A percentile compares a stretch with the other conserved stretches of the same genome.
phyloP scores from a whole-genome alignment of 2,329 filamentous ascomycete species.

The Aspergillus neotritici region DNA sequence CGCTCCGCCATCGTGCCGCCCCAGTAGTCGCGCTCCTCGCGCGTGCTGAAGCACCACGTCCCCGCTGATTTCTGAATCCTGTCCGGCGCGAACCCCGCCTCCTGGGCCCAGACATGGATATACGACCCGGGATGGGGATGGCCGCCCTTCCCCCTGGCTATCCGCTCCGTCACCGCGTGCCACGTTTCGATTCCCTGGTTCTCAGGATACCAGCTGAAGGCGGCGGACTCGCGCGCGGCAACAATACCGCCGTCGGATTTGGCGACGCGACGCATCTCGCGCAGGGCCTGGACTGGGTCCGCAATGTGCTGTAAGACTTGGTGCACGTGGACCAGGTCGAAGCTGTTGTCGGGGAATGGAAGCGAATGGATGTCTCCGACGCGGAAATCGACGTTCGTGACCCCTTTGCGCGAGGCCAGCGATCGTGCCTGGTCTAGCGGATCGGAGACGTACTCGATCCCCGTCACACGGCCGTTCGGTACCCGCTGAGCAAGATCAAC shows the following conservation, averaged over 20 bases:
- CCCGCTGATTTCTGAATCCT: constrained; percentile 26
- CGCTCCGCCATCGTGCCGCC: constrained; percentile 32
- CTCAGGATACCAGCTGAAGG: constrained; percentile 30
- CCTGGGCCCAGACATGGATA: constrained; percentile 33
- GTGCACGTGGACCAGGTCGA: constrained; percentile 57
- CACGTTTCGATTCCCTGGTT: constrained; percentile 23
- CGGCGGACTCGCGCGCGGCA: constrained; percentile 41
- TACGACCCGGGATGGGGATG: constrained; percentile 23
- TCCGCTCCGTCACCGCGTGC: constrained; percentile 16
- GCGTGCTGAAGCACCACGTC: constrained; percentile 32
- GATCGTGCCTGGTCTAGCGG: constrained; percentile 31
- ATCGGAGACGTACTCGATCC: constrained; percentile 30
- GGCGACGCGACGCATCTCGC: constrained; percentile 52
- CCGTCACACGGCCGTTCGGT: constrained; percentile 34
- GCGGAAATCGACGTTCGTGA: constrained; percentile 33
- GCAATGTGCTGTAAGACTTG: constrained; percentile 55
- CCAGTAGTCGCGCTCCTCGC: constrained; percentile 31
- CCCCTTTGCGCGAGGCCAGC: constrained; percentile 22
- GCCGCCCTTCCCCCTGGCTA: constrained; percentile 22
- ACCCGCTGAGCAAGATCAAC: constrained; percentile 36
- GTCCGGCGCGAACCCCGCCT: constrained; percentile 28
- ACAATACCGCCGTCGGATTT: constrained; percentile 53
- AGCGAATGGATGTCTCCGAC: constrained; percentile 41
- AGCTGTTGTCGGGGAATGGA: constrained; percentile 40
- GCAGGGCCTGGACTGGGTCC: constrained; percentile 46